phyloP scores from a whole-genome alignment of 1,139 yeast species.

The Zygoascus meyerae region DNA sequence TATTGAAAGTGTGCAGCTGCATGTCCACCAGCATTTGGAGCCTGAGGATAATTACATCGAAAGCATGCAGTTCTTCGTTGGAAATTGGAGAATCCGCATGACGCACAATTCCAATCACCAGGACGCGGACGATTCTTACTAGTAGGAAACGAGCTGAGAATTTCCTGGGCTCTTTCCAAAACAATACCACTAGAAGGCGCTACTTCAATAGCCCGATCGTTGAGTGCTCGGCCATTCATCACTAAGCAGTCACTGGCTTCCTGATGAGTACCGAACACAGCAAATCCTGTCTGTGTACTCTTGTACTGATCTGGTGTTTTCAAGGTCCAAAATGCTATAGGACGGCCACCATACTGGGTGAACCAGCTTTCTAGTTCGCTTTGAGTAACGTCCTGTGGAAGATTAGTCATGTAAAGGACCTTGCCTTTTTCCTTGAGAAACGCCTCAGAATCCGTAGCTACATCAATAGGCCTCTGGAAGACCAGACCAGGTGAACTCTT shows the following conservation, averaged over 20 bases:
- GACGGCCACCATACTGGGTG: constrained; percentile 77
- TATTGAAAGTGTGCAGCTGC: constrained; percentile 1
- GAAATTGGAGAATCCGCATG: constrained; percentile 92
- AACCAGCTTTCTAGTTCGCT: constrained; percentile 90
- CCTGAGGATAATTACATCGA: constrained; percentile 79
- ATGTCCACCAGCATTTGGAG: constrained; percentile 41
- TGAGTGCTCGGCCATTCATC: constrained; percentile 73
- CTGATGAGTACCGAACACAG: constrained; percentile 76
- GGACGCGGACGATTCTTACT: constrained; percentile 90
- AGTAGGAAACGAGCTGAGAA: constrained; percentile 79
- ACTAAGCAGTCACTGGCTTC: constrained; percentile 74
- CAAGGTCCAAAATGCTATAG: constrained; percentile 85
- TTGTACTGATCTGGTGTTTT: constrained; percentile 50
- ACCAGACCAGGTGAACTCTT: constrained; percentile 45
- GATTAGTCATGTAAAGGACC: constrained; percentile 68
- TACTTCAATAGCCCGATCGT: constrained; percentile 72
- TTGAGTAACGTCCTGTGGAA: constrained; percentile 84
- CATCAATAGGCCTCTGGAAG: constrained; percentile 68
- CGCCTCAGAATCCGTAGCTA: constrained; percentile 59
- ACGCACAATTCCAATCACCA: constrained; percentile 97
- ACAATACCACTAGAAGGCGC: constrained; percentile 79
- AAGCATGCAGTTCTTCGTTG: constrained; percentile 94
- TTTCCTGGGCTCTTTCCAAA: constrained; percentile 73
- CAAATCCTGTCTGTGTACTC: constrained; percentile 67
- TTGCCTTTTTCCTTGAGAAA: constrained; percentile 70